Evolutionary conservation across 495 filamentous ascomycete species (phyloP).

Genomic region (Penicillium simplicissimum): DNA sequence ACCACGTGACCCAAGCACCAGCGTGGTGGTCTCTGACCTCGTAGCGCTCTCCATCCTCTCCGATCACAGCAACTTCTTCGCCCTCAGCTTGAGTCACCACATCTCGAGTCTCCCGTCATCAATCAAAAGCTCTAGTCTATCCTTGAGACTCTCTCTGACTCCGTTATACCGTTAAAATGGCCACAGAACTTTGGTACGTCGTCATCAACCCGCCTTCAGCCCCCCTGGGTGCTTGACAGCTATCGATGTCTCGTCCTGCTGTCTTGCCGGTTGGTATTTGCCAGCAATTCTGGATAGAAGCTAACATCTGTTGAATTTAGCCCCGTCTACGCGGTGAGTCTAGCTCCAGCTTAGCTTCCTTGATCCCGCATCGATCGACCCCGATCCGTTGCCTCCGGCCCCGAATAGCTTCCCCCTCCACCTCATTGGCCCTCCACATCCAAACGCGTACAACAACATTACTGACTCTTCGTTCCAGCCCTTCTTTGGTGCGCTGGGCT

Average conservation of each 20-base stretch:
- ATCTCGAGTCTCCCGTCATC: slow-evolving; percentile 24
- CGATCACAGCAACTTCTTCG: slow-evolving; percentile 34
- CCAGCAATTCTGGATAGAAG: slow-evolving; percentile 25
- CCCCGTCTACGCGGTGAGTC: slow-evolving; percentile 98
- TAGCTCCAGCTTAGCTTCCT: slow-evolving; percentile 51
- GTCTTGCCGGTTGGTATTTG: slow-evolving; percentile 9
- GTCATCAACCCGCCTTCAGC: slow-evolving; percentile 35
- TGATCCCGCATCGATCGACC: slow-evolving; percentile 3
- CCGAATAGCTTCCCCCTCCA: slow-evolving; percentile 21
- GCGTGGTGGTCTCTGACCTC: slow-evolving; percentile 47
- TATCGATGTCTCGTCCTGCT: slow-evolving; percentile 30
- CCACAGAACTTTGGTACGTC: slow-evolving; percentile 67
- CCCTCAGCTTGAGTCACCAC: slow-evolving; percentile 28
- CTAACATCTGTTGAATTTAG: slow-evolving; percentile 56
- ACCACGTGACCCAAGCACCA: slow-evolving; percentile 38
- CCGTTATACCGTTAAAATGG: slow-evolving; percentile 49
- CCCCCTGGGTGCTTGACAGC: slow-evolving; percentile 29
- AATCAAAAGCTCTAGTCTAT: slow-evolving; percentile 19
- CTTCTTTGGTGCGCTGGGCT: slow-evolving; percentile 99
- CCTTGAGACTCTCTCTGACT: slow-evolving; percentile 15
- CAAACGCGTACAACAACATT: slow-evolving; percentile 17
- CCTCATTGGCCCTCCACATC: slow-evolving; percentile 5
- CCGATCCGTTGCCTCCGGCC: slow-evolving; percentile 18
- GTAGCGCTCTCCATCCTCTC: slow-evolving; percentile 37
- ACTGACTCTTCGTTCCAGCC: slow-evolving; percentile 59